These are phyloP conservation scores for Agrocybe praecox DNA, from an alignment of 768 basidiomycete species.

Conservation along the genomic window DNA sequence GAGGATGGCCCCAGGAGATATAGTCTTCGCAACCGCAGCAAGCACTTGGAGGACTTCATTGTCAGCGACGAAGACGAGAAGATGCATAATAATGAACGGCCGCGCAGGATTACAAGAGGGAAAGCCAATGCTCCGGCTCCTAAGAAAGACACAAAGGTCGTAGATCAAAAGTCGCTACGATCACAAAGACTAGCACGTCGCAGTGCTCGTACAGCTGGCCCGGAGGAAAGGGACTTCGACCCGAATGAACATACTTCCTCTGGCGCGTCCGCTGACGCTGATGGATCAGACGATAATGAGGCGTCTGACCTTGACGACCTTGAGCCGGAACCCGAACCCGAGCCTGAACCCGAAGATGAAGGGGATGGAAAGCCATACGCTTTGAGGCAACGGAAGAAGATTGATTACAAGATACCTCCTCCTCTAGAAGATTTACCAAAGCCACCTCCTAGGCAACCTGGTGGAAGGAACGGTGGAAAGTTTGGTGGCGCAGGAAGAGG, in stretches of 20 bases:
- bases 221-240: constrained; percentile 46
- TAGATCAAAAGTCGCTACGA: constrained; percentile 22
- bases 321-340: constrained; percentile 45
- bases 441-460: constrained; percentile 40
- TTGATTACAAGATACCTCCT: constrained; percentile 84
- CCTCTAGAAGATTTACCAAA: constrained; percentile 71
- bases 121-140: constrained; percentile 1
- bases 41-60: constrained; percentile 21
- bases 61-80: constrained; percentile 49
- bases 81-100: constrained; percentile 33
- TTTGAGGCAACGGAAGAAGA: constrained; percentile 63
- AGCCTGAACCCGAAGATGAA: constrained; percentile 49
- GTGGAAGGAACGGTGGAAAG: constrained; percentile 32
- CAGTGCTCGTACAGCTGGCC: constrained; percentile 24
- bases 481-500: constrained; percentile 36
- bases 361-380: constrained; percentile 63
- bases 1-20: constrained; percentile 12
- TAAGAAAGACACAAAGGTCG: constrained; percentile 12
- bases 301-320: constrained; percentile 48
- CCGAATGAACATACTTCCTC: constrained; percentile 45
- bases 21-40: constrained; percentile 9
- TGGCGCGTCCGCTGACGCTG: constrained; percentile 52
- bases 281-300: constrained; percentile 61
- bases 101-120: constrained; percentile 28
- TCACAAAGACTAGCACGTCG: constrained; percentile 29